Base-by-base conservation (phyloP, 2,329 filamentous ascomycete species). In the Colletotrichum siamense region DNA sequence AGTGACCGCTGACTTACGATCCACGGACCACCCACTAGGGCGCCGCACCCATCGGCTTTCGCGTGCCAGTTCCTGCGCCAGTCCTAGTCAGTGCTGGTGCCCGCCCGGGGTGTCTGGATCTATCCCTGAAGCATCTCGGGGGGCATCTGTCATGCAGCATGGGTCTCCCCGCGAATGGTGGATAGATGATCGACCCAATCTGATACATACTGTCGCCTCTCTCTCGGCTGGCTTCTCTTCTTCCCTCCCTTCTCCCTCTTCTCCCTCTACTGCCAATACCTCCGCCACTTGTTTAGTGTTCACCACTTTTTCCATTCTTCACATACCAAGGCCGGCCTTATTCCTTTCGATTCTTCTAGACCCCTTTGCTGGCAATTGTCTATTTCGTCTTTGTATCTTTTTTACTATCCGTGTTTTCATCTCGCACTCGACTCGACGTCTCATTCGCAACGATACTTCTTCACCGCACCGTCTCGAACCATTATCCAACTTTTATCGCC, bases 151-250 rank as follows among this genome's bases (percentile, higher is more conserved):
- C 66, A 77, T 77, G 75, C 71, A 36, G 71, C 75, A 77, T 77
- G 75, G 75, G 75, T 77, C 75, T 75, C 75, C 75, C 75, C 75
- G 71, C 75, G 75, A 75, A 75, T 75, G 71, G 62, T 63, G 61
- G 66, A 71, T 71, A 65, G 66, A 75, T 69, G 75, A 77, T 77
- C 68, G 78, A 69, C 79, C 76, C 52, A 77, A 71, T 75, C 75
- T 77, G 74, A 77, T 77, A 78, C 77, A 78, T 77, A 77, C 77
- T 75, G 74, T 77, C 71, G 68, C 70, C 75, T 78, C 66, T 73
- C 74, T 72, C 76, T 69, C 74, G 28, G 49, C 66, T 77, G 55
- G 7, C 55, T 65, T 62, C 63, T 66, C 30, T 32, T 24, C 39
- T 63, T 75, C 34, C 62, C 64, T 71, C 66, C 63, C 59, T 70